Evolutionary conservation across 2,329 filamentous ascomycete genomes (phyloP).

Genomic region (Metarhizium rileyi): DNA sequence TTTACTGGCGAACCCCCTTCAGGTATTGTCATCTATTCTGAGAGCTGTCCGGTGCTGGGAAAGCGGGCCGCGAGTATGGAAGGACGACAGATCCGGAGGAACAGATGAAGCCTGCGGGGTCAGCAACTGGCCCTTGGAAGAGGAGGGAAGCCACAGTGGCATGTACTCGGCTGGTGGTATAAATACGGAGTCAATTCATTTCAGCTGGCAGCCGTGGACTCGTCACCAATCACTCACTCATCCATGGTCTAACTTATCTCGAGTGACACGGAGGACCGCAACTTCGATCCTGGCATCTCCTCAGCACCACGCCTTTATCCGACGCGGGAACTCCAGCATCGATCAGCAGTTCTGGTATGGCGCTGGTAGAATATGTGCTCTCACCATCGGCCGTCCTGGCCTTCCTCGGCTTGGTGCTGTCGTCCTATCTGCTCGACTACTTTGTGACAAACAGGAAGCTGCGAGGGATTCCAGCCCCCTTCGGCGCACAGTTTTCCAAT

Average conservation of each 20-base stretch:
- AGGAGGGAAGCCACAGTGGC: neutral
- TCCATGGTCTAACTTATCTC: too few relatives aligned
- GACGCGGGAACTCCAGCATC: neutral
- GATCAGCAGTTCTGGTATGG: constrained; percentile 14
- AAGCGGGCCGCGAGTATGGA: neutral
- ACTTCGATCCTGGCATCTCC: neutral
- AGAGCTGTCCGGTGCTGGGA: neutral
- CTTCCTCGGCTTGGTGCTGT: constrained; percentile 36
- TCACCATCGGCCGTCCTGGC: constrained; percentile 38
- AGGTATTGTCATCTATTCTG: too few relatives aligned
- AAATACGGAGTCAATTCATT: neutral
- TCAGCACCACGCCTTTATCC: too few relatives aligned
- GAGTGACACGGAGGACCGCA: too few relatives aligned
- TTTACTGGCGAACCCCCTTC: neutral
- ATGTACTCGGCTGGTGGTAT: too few relatives aligned
- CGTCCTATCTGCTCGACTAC: constrained; percentile 51
- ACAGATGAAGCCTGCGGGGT: neutral
- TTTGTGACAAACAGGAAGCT: constrained; percentile 42
- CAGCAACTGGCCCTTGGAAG: neutral
- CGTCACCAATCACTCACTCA: too few relatives aligned
- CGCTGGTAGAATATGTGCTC: constrained; percentile 19
- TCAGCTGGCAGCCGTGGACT: too few relatives aligned
- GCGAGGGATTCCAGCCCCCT: constrained; percentile 50
- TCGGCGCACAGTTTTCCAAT: constrained; percentile 59
- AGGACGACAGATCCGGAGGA: neutral